Percentiles rank a stretch among this genome's conserved stretches.
These are phyloP conservation scores for Metarhizium rileyi DNA, from an alignment of 2,329 filamentous ascomycete species.

Conservation along the genomic window DNA sequence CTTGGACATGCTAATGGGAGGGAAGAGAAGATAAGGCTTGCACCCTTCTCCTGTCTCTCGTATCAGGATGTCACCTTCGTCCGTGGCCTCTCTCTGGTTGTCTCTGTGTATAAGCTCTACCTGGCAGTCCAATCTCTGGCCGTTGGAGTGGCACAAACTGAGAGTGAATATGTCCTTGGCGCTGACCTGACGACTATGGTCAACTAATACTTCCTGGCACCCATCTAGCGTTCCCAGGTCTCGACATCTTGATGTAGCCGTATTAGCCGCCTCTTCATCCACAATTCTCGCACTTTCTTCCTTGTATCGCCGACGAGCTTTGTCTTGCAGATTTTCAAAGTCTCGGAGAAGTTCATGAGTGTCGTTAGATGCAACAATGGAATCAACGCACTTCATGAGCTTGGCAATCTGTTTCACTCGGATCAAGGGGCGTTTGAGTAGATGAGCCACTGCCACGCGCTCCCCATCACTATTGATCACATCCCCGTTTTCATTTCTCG, in stretches of 20 bases:
- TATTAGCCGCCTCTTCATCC: slow-evolving; percentile 78
- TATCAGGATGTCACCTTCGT: slow-evolving; percentile 77
- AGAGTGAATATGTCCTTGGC: slow-evolving; percentile 87
- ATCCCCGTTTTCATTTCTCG: slow-evolving; percentile 54
- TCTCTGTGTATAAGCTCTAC: slow-evolving; percentile 83
- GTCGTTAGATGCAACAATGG: slow-evolving; percentile 39
- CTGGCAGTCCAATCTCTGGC: slow-evolving; percentile 80
- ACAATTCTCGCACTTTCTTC: slow-evolving; percentile 62
- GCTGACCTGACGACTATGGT: slow-evolving; percentile 70
- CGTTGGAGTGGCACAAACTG: slow-evolving; percentile 76
- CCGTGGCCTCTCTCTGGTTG: slow-evolving; percentile 54
- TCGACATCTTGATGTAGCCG: slow-evolving; percentile 71
- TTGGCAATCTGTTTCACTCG: slow-evolving; percentile 82
- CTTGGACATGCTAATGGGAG: slow-evolving; percentile 64
- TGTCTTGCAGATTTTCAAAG: slow-evolving; percentile 66
- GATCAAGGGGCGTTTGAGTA: slow-evolving; percentile 81
- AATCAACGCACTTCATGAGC: slow-evolving; percentile 61
- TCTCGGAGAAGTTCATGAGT: slow-evolving; percentile 30
- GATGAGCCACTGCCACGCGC: slow-evolving; percentile 85
- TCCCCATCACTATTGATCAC: slow-evolving; percentile 68
- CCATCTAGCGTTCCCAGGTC: slow-evolving; percentile 70
- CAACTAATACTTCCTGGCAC: slow-evolving; percentile 59
- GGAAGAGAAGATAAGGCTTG: slow-evolving; percentile 75
- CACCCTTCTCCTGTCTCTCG: slow-evolving; percentile 75
- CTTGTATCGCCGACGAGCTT: slow-evolving; percentile 55